Percentiles rank a stretch among this genome's conserved stretches.
Conservation (phyloP, 2,329 filamentous ascomycete genomes). For the Cytospora schulzeri region DNA sequence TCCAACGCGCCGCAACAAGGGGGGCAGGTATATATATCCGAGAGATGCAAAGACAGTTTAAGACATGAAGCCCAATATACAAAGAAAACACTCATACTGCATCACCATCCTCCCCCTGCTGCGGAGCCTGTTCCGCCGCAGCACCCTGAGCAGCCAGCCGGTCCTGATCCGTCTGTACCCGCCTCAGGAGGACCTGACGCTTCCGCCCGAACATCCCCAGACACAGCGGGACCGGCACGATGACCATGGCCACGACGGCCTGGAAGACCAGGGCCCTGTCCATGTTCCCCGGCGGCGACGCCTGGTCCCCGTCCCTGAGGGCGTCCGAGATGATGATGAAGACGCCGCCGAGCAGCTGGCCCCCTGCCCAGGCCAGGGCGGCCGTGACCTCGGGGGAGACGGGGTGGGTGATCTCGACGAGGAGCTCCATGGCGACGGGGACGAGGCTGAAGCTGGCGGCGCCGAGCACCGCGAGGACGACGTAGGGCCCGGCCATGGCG, state of each 20-base stretch:
- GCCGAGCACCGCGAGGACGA: slow-evolving; percentile 75
- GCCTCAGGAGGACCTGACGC: slow-evolving; percentile 53
- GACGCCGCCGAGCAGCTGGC: slow-evolving; percentile 80
- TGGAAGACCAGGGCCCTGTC: slow-evolving; percentile 75
- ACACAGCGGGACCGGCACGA: slow-evolving; percentile 67
- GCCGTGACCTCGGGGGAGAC: slow-evolving; percentile 83
- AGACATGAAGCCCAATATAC: background rate
- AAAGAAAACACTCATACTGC: background rate
- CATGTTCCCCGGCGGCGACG: slow-evolving; percentile 71
- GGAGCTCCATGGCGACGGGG: slow-evolving; percentile 81
- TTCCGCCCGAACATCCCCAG: slow-evolving; percentile 70
- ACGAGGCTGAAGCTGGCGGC: slow-evolving; percentile 79
- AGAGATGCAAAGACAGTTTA: background rate
- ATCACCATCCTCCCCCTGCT: slow-evolving; percentile 24
- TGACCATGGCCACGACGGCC: slow-evolving; percentile 67
- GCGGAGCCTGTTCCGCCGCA: slow-evolving; percentile 4
- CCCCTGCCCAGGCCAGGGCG: slow-evolving; percentile 81
- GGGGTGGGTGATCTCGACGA: slow-evolving; percentile 86
- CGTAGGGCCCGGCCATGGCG: slow-evolving; percentile 67
- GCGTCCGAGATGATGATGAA: slow-evolving; percentile 85
- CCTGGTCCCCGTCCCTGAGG: slow-evolving; percentile 58
- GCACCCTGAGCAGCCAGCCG: slow-evolving; percentile 6
- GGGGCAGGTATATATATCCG: background rate
- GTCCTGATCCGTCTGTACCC: slow-evolving; percentile 48
- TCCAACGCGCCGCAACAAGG: background rate